Evolutionary conservation across 352 stramenopile genomes (phyloP), one percentile per base, ranked within the genome.

Genomic region (Globisporangium acanthophoron): DNA sequence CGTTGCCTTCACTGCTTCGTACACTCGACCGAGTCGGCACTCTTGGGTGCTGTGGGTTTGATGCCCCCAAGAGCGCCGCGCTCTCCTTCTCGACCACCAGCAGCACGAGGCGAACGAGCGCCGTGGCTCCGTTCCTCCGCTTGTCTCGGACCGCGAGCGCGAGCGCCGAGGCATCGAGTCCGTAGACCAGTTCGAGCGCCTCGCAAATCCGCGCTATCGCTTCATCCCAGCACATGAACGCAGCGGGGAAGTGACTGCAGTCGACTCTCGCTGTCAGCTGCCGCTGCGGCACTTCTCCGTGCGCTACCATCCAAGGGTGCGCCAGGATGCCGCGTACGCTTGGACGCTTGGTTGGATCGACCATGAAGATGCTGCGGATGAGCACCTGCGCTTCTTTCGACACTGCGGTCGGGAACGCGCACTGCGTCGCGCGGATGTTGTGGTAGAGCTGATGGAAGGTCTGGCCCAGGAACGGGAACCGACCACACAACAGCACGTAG

Each of bases 381-480:
- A 92, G 39, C 3, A 60, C 39, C 52, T 84, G 77, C 8, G 62
- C 77, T 11, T 75, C 66, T 18, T 48, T 40, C 0, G 76, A 85
- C 4, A 89, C 53, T 21, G 13, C 11, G 12, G 20, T 12, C 6
- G n/a, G 55, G 40, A 78, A 66, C 18, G 52, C 21, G 24, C 66
- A 54, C 40, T 33, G 40, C 5, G 57, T 48, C 1, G 27, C 59
- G 13, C 69, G 64, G 46, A 78, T 78, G 11, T 67, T 71, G 46
- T 70, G 59, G 59, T 80, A 78, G 11, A 82, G 54, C 12, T 82
- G 68, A 12, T 71, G 64, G 33, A 87, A 57, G n/a, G 73, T 91
- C 11, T 51, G 33, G 16, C 64, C 69, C 59, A 98, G 97, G 68
- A 98, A 98, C n/a, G 76, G 76, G 27, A 78, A 77, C 12, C 64